Evolutionary conservation across 305 asterid genomes (phyloP), one percentile per base, ranked within the genome.

Genomic region (Fraxinus angustifolia): DNA sequence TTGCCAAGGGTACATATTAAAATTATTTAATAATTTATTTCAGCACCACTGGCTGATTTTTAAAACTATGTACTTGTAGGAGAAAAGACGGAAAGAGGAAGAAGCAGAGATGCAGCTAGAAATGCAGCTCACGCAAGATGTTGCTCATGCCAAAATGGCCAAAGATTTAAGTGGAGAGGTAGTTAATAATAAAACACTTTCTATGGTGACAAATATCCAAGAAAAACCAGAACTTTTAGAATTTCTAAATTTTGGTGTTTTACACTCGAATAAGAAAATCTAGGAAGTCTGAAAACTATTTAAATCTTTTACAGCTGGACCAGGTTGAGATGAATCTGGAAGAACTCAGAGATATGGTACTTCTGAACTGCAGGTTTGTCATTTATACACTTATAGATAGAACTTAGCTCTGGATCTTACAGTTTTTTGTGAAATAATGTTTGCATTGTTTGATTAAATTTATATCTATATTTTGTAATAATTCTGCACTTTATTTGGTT

Each of bases 361-460:
- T 95, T 88, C 92, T 88, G 84, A 92, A 86, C 62, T 92, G 96
- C 97, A 94, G 98, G 98, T 94, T 82, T 77, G 91, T 88, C 50
- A 19, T 73, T 75, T 70, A 65, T 67, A 1, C 65, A 45, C 65
- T 10, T 58, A 33, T 31, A 75, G 74, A 60, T 40, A 45, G 28
- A 48, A 40, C 81, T 31, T 77, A 31, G 17, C 40, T 21, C 17
- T 19, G 12, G 75, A 78, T 33, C 81, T 16, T 1, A 6, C 1
- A 38, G 28, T 48, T 34, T 56, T 35, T 40, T 35, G 56, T 42
- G 81, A 28, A 6, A 75, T 16, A 17, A 8, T 68, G 28, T 31
- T 7, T 75, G 30, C 23, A 56, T 7, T 28, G 16, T 36, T 48
- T 48, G 62, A 53, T 65, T 19, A 30, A 60, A 62, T 62, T 8